phyloP scores from a whole-genome alignment of 2,329 filamentous ascomycete species.

The Aureobasidium lini region DNA sequence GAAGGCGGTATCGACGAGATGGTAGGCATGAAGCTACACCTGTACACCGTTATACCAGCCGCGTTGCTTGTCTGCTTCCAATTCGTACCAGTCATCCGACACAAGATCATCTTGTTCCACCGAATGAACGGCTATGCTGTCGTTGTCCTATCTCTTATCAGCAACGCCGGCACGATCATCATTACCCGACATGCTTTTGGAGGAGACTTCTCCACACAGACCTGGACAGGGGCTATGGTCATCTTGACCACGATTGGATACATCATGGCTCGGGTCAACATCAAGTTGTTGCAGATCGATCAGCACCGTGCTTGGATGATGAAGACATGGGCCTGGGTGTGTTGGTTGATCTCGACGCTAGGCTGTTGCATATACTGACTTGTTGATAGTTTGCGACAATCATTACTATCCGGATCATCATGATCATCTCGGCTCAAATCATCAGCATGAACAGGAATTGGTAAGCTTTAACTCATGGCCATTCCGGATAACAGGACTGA shows the following conservation, averaged over 20 bases:
- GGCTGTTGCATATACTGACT: not conserved
- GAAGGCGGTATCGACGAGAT: constrained; percentile 25
- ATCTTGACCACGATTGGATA: constrained; percentile 40
- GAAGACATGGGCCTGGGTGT: constrained; percentile 37
- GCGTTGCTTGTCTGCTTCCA: constrained; percentile 34
- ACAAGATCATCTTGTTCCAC: constrained; percentile 47
- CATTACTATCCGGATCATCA: constrained; percentile 35
- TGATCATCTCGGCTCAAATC: constrained; percentile 36
- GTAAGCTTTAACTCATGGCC: constrained; percentile 16
- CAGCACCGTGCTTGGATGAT: constrained; percentile 60
- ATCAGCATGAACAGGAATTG: constrained; percentile 20
- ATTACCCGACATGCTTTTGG: constrained; percentile 47
- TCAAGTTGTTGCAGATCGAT: constrained; percentile 55
- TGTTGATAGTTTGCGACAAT: not conserved
- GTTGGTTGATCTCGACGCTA: constrained; percentile 12
- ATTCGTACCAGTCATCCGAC: constrained; percentile 37
- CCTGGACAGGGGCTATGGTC: constrained; percentile 36
- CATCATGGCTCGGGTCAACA: constrained; percentile 46
- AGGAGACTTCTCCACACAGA: constrained; percentile 46
- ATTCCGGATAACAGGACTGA: constrained; percentile 23
- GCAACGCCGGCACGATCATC: constrained; percentile 46
- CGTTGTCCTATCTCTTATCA: constrained; percentile 40
- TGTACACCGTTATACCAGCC: constrained; percentile 33
- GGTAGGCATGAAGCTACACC: constrained; percentile 38
- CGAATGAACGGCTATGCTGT: constrained; percentile 54